Evolutionary conservation across 306 rosid genomes (phyloP), one percentile per base, ranked within the genome.

Genomic region (Prunus mume): DNA sequence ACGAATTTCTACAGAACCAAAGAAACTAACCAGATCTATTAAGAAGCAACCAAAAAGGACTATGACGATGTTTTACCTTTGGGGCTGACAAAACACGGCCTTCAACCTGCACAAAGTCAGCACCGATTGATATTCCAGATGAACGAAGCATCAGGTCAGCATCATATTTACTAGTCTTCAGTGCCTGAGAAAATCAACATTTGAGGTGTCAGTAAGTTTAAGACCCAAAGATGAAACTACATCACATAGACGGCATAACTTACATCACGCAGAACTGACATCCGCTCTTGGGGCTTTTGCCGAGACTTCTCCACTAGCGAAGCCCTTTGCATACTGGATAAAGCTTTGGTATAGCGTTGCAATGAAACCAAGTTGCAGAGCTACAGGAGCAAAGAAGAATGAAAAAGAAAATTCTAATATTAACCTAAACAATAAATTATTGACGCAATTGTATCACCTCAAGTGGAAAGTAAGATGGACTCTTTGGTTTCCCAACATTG

Each of bases 291-390:
- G 7, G 91, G 89, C 14, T 34, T 78, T 69, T 83, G 84, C 73
- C 86, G 74, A 69, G 91, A 81, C 72, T 78, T 69, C 75, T 80
- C 84, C 45, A 85, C 84, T 7, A 87, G 24, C 15, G 73, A 24
- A 81, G 81, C 84, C 78, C 87, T 87, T 76, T 87, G 91, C 66
- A 58, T 27, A 74, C 20, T 79, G 25, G 89, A 68, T 22, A 87
- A 46, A 12, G 86, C 77, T 78, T 85, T 87, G 12, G 89, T 85
- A 64, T 87, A 87, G 9, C 84, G 81, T 74, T 87, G 91, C 77
- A 87, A 51, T 2, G 89, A 18, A 46, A 85, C 84, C 80, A 87
- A 65, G 10, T 50, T 32, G 46, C 89, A 87, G 17, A 85, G 66
- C 91, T 86, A 72, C 76, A 81, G 45, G 69, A 19, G 43, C 32